Base-by-base conservation (phyloP, 345 rosid species). In the Pugionium cornutum region DNA sequence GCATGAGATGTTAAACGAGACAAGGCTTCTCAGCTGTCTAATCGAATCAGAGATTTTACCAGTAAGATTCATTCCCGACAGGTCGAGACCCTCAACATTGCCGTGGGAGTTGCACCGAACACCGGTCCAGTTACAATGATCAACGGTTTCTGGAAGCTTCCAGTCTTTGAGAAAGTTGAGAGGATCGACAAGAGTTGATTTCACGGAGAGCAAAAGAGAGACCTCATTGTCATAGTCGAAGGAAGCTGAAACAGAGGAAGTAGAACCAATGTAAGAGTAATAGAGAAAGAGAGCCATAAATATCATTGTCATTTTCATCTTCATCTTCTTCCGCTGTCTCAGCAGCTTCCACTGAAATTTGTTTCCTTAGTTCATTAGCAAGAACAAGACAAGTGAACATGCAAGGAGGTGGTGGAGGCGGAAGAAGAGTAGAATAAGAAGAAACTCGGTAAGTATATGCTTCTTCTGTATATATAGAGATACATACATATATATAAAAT, bases 101-200 rank as follows among this genome's bases (percentile, higher is more conserved):
- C 96, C 97, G 47, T 73, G 51, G 4, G 84, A 77, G 72, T 76
- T 83, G 84, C 97, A 89, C 77, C 68, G 40, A 39, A 89, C 88
- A 71, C 98, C 97, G 7, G 88, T 84, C 97, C 98, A 92, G 44
- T 83, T 82, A 63, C 98, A 92, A 41, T 83, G 88, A 52, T 69
- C 57, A 11, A 54, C 55, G 3, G 63, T 44, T 35, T 76, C 75
- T 7, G 80, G 65, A 40, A 81, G 70, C 50, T 69, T 83, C 98
- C 98, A 92, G 53, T 88, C 91, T 31, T 46, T 72, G 54, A 92
- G 94, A 58, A 64, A 74, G 54, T 81, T 68, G 10, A 79, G 72
- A 2, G 97, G 89, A 82, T 92, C 94, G 5, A 73, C 5, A 33
- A 92, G 81, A 59, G 80, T 69, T 18, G 81, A 61, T 74, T 89